Conservation (phyloP, 2,329 filamentous ascomycete species). For the Alternaria sp. region DNA sequence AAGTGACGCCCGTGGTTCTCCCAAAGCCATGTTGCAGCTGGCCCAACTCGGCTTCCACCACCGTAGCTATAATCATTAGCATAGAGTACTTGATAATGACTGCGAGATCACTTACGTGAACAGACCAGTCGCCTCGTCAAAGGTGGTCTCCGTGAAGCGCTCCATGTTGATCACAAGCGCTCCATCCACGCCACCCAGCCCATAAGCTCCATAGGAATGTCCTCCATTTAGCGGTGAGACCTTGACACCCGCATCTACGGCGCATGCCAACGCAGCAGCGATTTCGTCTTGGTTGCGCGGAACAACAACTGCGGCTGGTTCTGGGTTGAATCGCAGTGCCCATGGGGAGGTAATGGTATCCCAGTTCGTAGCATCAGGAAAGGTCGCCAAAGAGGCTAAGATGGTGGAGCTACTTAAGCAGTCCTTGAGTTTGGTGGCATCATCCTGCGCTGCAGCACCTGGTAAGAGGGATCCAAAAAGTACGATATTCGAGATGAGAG, state of each 20-base stretch:
- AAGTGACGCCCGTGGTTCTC: constrained; percentile 25
- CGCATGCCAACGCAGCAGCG: constrained; percentile 18
- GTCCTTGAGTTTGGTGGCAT: constrained; percentile 6
- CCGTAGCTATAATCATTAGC: constrained; percentile 14
- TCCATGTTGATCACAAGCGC: constrained; percentile 21
- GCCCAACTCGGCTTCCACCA: constrained; percentile 22
- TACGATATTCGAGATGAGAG: constrained; percentile 2
- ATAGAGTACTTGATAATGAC: not conserved
- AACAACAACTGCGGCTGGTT: constrained; percentile 17
- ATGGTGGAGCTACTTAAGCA: constrained; percentile 10
- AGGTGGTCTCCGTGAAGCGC: constrained; percentile 15
- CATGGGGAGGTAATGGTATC: constrained; percentile 12
- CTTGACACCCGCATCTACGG: constrained; percentile 15
- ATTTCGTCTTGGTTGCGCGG: constrained; percentile 12
- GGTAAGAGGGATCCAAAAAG: constrained; percentile 2
- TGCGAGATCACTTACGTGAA: not conserved
- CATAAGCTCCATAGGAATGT: constrained; percentile 23
- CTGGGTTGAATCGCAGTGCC: constrained; percentile 20
- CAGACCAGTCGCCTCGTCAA: constrained; percentile 11
- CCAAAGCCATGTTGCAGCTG: constrained; percentile 21
- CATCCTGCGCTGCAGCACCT: constrained; percentile 7
- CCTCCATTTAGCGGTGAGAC: constrained; percentile 19
- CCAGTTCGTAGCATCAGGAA: constrained; percentile 13
- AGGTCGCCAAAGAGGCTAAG: not conserved
- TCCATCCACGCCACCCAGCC: constrained; percentile 17